Base-by-base conservation (phyloP, 2,329 filamentous ascomycete species). In the Neofusicoccum kwambonambiense region DNA sequence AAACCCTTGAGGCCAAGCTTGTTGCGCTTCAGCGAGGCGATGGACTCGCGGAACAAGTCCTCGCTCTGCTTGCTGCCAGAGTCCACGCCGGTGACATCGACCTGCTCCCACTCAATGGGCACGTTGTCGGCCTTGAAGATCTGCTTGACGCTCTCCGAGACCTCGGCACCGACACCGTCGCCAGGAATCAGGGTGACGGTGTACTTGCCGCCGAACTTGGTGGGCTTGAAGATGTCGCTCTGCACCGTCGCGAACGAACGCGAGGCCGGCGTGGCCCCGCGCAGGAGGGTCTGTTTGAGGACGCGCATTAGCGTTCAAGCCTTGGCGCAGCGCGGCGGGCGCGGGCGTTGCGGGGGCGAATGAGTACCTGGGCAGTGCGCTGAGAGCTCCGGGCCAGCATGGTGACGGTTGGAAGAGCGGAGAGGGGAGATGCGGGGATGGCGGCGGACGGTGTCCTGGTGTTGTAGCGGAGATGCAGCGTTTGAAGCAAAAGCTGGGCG, bases 61-160 rank as follows among this genome's bases (percentile, higher is more conserved):
- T 98, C 95, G 66, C 93, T 92, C 80, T 93, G 90, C 82, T 93
- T 92, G 79, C 88, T 86, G 75, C 91, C 91, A 67, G 89, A 87
- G 77, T 94, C 91, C 70, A 98, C 86, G 80, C 95, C 95, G 34
- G 92, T 93, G 52, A 97, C 94, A 78, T 97, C 93, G 74, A 99
- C 87, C 85, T 98, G 93, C 82, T 99, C 95, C 94, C 95, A 98
- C 82, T 97, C 93, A 75, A 99, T 89, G 76, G 95, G 95, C 62
- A 97, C 94, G 78, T 97, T 98, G 85, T 98, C 94, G 79, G 94
- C 93, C 88, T 97, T 98, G 90, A 98, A 98, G 81, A 99, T 90
- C 72, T 94, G 96, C 89, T 97, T 97, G 80, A 99, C 94, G 69
- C 92, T 95, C 83, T 98, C 93, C 74, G 94, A 93, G 68, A 98